Evolutionary conservation across 1,284 basidiomycete species (phyloP).

Genomic region (Cutaneotrichosporon sp.): DNA sequence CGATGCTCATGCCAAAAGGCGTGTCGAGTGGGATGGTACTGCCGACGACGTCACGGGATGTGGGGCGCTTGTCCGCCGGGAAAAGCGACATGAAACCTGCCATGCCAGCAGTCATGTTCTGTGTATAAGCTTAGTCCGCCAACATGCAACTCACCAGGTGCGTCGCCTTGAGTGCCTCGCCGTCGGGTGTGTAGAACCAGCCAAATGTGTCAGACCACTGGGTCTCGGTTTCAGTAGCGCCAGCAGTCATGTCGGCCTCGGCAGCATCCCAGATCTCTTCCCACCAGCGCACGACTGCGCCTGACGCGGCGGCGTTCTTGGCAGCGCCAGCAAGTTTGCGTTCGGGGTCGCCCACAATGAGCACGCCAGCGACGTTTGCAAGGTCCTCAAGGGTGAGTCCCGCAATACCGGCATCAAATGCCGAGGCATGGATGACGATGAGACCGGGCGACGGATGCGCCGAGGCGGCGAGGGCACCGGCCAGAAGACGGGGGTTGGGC

Average conservation of each 20-base stretch:
- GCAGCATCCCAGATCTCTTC: slow-evolving; percentile 42
- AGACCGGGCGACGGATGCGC: slow-evolving; percentile 28
- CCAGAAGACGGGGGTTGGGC: slow-evolving; percentile 25
- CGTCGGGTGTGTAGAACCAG: slow-evolving; percentile 3
- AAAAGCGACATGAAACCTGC: slow-evolving; percentile 44
- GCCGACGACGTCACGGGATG: slow-evolving; percentile 35
- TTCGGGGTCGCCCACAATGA: slow-evolving; percentile 35
- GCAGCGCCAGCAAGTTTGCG: slow-evolving; percentile 6
- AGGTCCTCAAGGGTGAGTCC: slow-evolving; percentile 13
- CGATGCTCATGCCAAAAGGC: slow-evolving; percentile 44
- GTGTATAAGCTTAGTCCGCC: background rate
- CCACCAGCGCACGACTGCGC: slow-evolving; percentile 34
- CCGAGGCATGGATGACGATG: slow-evolving; percentile 30
- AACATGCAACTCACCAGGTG: slow-evolving; percentile 28
- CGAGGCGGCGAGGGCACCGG: slow-evolving; percentile 14
- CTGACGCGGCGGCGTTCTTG: background rate
- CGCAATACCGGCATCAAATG: slow-evolving; percentile 30
- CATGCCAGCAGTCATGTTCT: slow-evolving; percentile 48
- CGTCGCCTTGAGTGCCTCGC: slow-evolving; percentile 31
- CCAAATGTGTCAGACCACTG: slow-evolving; percentile 15
- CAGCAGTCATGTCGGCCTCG: slow-evolving; percentile 10
- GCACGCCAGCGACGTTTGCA: slow-evolving; percentile 15
- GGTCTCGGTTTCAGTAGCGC: background rate
- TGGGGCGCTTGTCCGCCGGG: slow-evolving; percentile 47
- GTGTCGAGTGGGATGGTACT: slow-evolving; percentile 35